A percentile compares a stretch with the other conserved stretches of the same genome.
These are phyloP conservation scores for Yarrowia sp. DNA, from an alignment of 805 yeast genomes.

Conservation along the genomic window DNA sequence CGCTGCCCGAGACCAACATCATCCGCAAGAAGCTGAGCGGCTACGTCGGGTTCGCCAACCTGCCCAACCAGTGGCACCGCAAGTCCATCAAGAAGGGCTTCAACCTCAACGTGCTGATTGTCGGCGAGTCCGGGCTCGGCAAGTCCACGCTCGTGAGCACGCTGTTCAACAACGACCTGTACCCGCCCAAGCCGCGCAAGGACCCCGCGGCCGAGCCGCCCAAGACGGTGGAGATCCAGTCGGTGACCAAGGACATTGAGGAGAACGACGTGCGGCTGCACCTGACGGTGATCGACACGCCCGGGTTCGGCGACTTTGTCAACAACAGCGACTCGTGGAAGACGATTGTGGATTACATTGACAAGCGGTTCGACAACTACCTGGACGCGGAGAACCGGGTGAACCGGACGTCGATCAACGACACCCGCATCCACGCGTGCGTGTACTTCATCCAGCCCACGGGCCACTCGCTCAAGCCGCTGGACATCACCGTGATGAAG, in stretches of 20 bases:
- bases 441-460: slow-evolving; percentile 96
- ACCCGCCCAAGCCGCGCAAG: slow-evolving; percentile 53
- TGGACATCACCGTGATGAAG: slow-evolving; percentile 88
- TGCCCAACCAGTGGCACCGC: slow-evolving; percentile 99
- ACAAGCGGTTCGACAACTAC: slow-evolving; percentile 82
- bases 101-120: slow-evolving; percentile 84
- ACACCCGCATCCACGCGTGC: slow-evolving; percentile 90
- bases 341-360: slow-evolving; percentile 90
- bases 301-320: slow-evolving; percentile 92
- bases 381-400: slow-evolving; percentile 89
- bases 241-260: slow-evolving; percentile 75
- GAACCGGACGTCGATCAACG: slow-evolving; percentile 72
- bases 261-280: slow-evolving; percentile 91
- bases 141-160: slow-evolving; percentile 92
- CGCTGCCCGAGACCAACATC: slow-evolving; percentile 43
- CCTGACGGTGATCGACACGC: slow-evolving; percentile 84
- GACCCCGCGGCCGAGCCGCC: slow-evolving; percentile 57
- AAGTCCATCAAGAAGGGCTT: slow-evolving; percentile 90
- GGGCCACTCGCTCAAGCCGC: slow-evolving; percentile 87
- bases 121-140: slow-evolving; percentile 86
- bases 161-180: slow-evolving; percentile 73
- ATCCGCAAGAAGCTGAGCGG: slow-evolving; percentile 74
- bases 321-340: slow-evolving; percentile 83
- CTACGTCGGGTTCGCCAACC: slow-evolving; percentile 95
- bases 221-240: slow-evolving; percentile 62